Conservation (phyloP, 2,329 filamentous ascomycete genomes). For the Sclerotinia spermophila region DNA sequence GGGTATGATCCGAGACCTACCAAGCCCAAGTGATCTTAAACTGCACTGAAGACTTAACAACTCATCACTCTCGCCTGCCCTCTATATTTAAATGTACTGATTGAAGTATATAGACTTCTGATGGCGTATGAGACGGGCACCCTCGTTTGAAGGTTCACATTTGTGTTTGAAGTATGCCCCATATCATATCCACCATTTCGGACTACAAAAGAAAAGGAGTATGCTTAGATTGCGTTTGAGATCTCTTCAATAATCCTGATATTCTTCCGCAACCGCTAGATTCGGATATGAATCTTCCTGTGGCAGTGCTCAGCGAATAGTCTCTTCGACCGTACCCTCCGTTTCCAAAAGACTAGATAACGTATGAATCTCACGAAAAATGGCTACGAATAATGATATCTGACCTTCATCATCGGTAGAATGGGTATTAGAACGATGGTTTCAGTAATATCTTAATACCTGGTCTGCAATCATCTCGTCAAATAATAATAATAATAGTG, state of each 20-base stretch:
- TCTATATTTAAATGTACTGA: too few species aligned
- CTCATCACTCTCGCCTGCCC: neutral
- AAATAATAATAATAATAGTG: too few species aligned
- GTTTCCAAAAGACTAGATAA: conserved; percentile 21
- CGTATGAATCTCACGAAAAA: neutral
- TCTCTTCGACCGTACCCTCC: too few species aligned
- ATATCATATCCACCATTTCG: neutral
- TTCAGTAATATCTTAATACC: neutral
- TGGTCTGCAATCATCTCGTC: too few species aligned
- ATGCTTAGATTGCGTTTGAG: too few species aligned
- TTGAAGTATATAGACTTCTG: too few species aligned
- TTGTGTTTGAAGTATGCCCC: neutral
- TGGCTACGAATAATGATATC: conserved; percentile 10
- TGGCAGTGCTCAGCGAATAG: too few species aligned
- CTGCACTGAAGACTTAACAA: too few species aligned
- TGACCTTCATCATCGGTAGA: conserved; percentile 6
- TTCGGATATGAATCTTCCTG: too few species aligned
- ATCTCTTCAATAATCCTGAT: too few species aligned
- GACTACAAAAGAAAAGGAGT: accelerated
- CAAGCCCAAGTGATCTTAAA: neutral
- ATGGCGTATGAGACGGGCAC: too few species aligned
- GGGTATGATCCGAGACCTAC: neutral
- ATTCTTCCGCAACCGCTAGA: too few species aligned
- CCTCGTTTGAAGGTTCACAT: neutral
- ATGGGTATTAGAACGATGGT: conserved; percentile 19